Percentiles rank a stretch among this genome's conserved stretches.
These are phyloP conservation scores for Juncus effusus DNA, from an alignment of 176 grass and related monocot genomes.

Conservation along the genomic window DNA sequence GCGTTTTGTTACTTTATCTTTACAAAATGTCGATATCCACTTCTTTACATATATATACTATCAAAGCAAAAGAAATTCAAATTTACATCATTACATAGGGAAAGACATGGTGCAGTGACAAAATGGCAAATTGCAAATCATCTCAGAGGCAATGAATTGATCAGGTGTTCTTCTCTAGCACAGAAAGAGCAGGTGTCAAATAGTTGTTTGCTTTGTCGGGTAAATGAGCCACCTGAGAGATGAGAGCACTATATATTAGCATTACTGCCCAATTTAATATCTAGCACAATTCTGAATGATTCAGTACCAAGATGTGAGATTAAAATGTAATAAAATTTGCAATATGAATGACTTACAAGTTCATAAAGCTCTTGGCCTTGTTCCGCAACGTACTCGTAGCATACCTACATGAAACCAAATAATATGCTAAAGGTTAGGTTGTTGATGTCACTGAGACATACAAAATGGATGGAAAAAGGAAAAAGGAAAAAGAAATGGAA, in stretches of 20 bases:
- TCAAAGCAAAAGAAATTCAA: neutral
- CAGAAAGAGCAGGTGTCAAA: slow-evolving; percentile 82
- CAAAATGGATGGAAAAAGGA: neutral
- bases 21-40: slow-evolving; percentile 7
- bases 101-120: neutral
- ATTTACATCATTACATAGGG: too few relatives aligned
- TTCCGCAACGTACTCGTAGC: slow-evolving; percentile 84
- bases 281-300: neutral
- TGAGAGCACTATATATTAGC: slow-evolving; percentile 11
- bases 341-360: slow-evolving; percentile 55
- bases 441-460: neutral
- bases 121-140: slow-evolving; percentile 7
- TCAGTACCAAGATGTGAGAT: slow-evolving; percentile 9
- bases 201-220: slow-evolving; percentile 99
- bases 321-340: neutral
- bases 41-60: neutral
- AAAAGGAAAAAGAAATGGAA: neutral
- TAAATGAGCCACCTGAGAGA: slow-evolving; percentile 84
- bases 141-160: neutral
- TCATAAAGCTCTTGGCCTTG: slow-evolving; percentile 83
- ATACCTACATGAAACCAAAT: slow-evolving; percentile 45
- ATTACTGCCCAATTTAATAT: neutral
- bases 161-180: slow-evolving; percentile 97
- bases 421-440: too few relatives aligned
- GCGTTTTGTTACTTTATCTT: slow-evolving; percentile 15